A percentile compares a stretch with the other conserved stretches of the same genome.
Conservation (phyloP, 2,329 filamentous ascomycete genomes). For the Byssoonygena ceratinophila region DNA sequence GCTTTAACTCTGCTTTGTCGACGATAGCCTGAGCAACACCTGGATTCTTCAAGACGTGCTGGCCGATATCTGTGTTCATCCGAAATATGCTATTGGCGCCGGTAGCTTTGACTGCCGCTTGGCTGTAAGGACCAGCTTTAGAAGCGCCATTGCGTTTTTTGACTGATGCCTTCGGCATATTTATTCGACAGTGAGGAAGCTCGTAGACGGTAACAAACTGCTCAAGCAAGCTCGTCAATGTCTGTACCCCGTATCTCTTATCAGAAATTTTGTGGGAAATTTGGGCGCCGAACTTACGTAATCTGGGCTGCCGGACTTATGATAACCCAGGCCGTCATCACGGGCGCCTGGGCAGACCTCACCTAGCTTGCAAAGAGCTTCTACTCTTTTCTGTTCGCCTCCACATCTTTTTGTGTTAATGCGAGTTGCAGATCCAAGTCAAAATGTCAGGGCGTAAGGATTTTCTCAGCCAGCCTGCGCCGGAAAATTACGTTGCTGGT, state of each 20-base stretch:
- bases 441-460: slow-evolving; percentile 60
- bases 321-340: neutral
- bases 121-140: slow-evolving; percentile 31
- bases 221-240: neutral
- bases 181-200: neutral
- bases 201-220: neutral
- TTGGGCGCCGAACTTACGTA: neutral
- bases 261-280: slow-evolving; percentile 4
- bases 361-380: too few species aligned
- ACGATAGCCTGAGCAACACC: slow-evolving; percentile 74
- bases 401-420: neutral
- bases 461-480: slow-evolving; percentile 76
- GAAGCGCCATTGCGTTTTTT: slow-evolving; percentile 45
- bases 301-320: neutral
- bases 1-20: slow-evolving; percentile 78
- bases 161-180: slow-evolving; percentile 47
- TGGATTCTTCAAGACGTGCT: slow-evolving; percentile 88
- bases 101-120: slow-evolving; percentile 39
- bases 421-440: neutral
- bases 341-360: too few species aligned
- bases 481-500: slow-evolving; percentile 87
- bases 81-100: slow-evolving; percentile 81
- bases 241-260: neutral
- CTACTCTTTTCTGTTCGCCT: neutral
- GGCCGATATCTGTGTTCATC: slow-evolving; percentile 84